Base-by-base conservation (phyloP, 768 basidiomycete species). In the Russula virescens region DNA sequence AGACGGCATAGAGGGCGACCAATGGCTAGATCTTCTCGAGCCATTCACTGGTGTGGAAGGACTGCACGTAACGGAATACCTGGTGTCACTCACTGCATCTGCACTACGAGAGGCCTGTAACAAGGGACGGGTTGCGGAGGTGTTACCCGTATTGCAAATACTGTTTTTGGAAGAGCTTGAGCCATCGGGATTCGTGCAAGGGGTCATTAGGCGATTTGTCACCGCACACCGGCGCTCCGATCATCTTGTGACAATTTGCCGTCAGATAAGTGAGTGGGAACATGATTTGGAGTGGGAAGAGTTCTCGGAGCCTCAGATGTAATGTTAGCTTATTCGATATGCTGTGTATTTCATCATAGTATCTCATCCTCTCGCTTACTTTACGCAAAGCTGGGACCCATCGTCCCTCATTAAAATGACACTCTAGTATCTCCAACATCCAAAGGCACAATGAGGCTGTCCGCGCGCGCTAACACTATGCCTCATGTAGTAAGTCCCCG, bases 141-240 rank as follows among this genome's bases (percentile, higher is more conserved):
- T 62, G 11, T 52, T 62, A 13, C 61, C 61, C 3, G 55, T 47
- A 11, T 49, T 62, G 55, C 55, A 5, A 18, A 54, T 38, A 13
- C 40, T 62, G 8, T 8, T 43, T 25, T 34, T 52, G 13, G 45
- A 49, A 5, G 34, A 34, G 43, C 53, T 42, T 28, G 18, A 21
- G 26, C 5, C 19, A 18, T 5, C 45, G 0, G 52, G 21, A 10
- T 18, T 19, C 16, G 1, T 61, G 19, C 45, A 38, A 45, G 8
- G 18, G 6, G 53, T 35, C 14, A 19, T 42, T 2, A 16, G 35
- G 6, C 38, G 11, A n/a, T 58, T 50, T 25, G 4, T 58, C 57
- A 23, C 38, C 2, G 54, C 47, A 10, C 53, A 54, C 26, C 18
- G 43, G 54, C 4, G 5, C 26, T 48, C 53, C 14, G n/a, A 16